These are phyloP conservation scores for Marasmius oreades DNA, from an alignment of 1,284 basidiomycete species.

Conservation along the genomic window DNA sequence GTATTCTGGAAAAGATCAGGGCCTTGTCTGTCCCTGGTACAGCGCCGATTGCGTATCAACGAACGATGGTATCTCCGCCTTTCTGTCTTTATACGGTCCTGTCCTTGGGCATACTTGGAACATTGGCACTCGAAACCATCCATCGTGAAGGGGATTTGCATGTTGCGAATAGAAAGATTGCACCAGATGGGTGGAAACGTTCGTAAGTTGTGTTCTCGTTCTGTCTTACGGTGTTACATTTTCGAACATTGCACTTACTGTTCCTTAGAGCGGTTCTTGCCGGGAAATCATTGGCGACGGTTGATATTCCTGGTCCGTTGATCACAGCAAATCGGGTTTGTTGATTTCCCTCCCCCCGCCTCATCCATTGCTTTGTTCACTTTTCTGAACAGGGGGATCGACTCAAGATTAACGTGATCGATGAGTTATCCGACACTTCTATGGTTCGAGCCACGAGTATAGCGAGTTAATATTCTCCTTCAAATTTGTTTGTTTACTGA, in stretches of 20 bases:
- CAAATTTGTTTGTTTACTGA: not conserved
- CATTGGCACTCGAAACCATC: no score
- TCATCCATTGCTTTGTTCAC: not conserved
- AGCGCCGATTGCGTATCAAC: no score
- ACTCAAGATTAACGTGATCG: constrained; percentile 10
- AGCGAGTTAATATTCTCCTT: not conserved
- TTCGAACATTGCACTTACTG: not conserved
- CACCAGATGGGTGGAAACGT: not conserved
- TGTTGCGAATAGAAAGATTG: not conserved
- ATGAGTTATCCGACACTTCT: constrained; percentile 1
- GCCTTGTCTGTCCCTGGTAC: no score
- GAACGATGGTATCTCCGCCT: no score
- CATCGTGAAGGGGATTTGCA: not conserved
- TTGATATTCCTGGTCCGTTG: constrained; percentile 4
- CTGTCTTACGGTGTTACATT: no score
- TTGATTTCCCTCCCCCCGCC: not conserved
- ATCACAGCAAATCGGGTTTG: constrained; percentile 6
- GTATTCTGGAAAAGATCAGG: no score
- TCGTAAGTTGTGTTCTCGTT: no score
- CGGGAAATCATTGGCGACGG: not conserved
- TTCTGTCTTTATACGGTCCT: no score
- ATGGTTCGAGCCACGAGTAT: constrained; percentile 9
- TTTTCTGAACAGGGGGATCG: no score
- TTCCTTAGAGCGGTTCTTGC: not conserved
- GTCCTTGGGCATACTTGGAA: no score